Conservation (phyloP, 2,329 filamentous ascomycete species). For the Colletotrichum scovillei region DNA sequence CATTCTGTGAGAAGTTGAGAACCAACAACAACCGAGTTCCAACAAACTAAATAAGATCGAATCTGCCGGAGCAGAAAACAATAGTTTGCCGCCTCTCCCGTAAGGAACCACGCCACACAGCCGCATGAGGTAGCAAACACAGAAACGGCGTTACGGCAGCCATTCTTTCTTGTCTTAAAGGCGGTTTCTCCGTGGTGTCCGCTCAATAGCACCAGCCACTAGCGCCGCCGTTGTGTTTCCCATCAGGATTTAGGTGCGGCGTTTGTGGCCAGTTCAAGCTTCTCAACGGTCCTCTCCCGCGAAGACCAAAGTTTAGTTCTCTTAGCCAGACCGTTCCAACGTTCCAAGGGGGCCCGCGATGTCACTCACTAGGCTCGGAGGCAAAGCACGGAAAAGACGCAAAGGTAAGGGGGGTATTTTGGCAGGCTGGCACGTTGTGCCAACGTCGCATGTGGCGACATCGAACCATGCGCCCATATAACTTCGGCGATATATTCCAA, state of each 20-base stretch:
- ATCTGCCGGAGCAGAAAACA: background rate
- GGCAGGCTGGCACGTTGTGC: background rate
- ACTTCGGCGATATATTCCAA: constrained; percentile 13
- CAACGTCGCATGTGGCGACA: constrained; percentile 23
- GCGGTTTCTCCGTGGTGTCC: background rate
- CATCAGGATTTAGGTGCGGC: background rate
- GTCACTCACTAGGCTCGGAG: constrained; percentile 5
- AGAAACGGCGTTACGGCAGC: background rate
- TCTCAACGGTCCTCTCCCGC: constrained; percentile 7
- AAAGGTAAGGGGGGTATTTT: background rate
- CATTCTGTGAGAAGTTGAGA: background rate
- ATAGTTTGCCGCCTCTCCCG: constrained; percentile 15
- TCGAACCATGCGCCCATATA: constrained; percentile 18
- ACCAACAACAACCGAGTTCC: background rate
- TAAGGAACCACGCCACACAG: background rate
- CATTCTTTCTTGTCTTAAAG: background rate
- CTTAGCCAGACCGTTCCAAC: background rate
- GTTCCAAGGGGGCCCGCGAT: constrained; percentile 6
- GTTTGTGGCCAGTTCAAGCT: background rate
- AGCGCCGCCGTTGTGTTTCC: constrained; percentile 18
- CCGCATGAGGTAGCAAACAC: background rate
- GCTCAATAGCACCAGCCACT: constrained; percentile 21
- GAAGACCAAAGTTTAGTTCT: background rate
- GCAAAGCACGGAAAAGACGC: background rate
- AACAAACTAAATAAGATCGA: background rate